phyloP scores from a whole-genome alignment of 306 rosid species.

The Lathyrus oleraceus region DNA sequence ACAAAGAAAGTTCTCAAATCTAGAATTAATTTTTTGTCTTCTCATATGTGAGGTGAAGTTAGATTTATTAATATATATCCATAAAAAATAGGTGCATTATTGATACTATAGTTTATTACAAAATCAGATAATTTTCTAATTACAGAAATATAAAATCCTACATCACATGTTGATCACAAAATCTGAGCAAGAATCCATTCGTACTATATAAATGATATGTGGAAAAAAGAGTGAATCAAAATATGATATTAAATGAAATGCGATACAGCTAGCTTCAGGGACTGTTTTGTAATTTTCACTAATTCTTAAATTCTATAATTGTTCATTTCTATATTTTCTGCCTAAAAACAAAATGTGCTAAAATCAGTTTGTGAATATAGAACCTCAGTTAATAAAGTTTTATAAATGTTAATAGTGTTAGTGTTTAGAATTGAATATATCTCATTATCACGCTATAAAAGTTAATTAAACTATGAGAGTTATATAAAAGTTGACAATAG shows the following conservation, averaged over 20 bases:
- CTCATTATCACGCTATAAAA: too few relatives aligned
- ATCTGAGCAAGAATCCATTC: not conserved
- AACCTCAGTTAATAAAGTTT: too few relatives aligned
- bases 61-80: not conserved
- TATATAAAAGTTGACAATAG: too few relatives aligned
- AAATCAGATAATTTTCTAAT: not conserved
- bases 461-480: too few relatives aligned
- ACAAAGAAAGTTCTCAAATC: constrained; percentile 2
- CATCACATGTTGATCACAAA: not conserved
- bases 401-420: too few relatives aligned
- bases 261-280: not conserved
- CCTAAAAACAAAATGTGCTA: too few relatives aligned
- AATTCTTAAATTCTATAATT: too few relatives aligned
- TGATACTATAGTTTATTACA: not conserved
- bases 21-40: not conserved
- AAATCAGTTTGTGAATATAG: too few relatives aligned
- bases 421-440: too few relatives aligned
- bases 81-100: not conserved
- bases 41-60: not conserved
- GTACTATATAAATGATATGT: not conserved
- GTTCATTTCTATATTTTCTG: not conserved
- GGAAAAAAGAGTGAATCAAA: not conserved
- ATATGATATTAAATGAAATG: not conserved
- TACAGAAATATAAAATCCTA: not conserved
- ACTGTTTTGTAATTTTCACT: not conserved